Evolutionary conservation across 83 land plant species (phyloP).

Genomic region (Diphasiastrum complanatum): DNA sequence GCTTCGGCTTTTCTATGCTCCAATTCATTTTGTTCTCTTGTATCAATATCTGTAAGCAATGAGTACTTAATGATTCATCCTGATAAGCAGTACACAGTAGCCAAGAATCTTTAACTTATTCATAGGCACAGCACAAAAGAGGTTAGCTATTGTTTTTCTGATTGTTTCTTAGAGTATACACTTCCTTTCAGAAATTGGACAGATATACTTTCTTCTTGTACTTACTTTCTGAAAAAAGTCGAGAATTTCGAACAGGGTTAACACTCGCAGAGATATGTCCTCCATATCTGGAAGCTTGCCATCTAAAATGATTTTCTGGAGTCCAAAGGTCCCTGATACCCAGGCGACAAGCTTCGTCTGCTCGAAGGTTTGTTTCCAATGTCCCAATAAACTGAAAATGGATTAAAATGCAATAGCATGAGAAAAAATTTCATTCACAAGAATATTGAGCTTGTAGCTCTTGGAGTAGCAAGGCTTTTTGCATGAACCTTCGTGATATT

Average conservation of each 20-base stretch:
- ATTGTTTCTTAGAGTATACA: no score
- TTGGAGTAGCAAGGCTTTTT: not conserved
- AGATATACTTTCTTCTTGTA: constrained; percentile 6
- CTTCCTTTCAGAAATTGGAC: no score
- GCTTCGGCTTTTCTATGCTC: constrained; percentile 39
- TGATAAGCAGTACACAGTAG: no score
- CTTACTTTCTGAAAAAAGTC: constrained; percentile 66
- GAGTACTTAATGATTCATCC: constrained; percentile 18
- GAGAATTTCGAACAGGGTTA: constrained; percentile 45
- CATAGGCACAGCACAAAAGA: no score
- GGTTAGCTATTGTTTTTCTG: no score
- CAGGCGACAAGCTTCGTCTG: constrained; percentile 48
- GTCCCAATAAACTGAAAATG: constrained; percentile 73
- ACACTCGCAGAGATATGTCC: constrained; percentile 73
- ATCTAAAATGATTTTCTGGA: constrained; percentile 87
- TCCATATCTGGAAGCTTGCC: constrained; percentile 79
- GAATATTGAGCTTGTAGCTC: not conserved
- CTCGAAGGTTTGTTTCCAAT: constrained; percentile 52
- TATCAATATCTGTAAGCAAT: constrained; percentile 40
- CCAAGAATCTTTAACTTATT: no score
- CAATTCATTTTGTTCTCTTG: constrained; percentile 46
- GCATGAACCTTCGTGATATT: not conserved
- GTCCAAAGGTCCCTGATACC: constrained; percentile 86
- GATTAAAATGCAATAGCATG: not conserved
- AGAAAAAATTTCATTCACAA: constrained; percentile 4